Conservation (phyloP, 257 asterid genomes). For the Primulina eburnea region DNA sequence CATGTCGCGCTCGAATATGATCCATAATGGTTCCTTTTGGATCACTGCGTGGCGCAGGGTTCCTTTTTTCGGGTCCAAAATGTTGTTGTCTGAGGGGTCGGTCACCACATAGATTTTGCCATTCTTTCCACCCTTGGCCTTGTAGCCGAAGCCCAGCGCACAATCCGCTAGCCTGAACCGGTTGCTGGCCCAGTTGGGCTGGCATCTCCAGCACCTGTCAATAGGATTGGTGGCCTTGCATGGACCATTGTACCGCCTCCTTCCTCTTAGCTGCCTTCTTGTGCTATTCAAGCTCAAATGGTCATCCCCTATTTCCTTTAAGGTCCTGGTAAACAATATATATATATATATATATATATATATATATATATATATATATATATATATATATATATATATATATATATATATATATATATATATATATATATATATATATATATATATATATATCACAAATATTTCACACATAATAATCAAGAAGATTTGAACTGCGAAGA, state of each 20-base stretch:
- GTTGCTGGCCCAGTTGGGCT: constrained; percentile 55
- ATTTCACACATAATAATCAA: no score
- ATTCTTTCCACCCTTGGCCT: constrained; percentile 66
- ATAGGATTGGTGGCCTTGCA: constrained; percentile 74
- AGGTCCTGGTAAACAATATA: constrained; percentile 23
- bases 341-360: no score
- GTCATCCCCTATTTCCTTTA: constrained; percentile 26
- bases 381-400: no score
- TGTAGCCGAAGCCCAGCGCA: constrained; percentile 61
- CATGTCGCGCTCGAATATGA: constrained; percentile 57
- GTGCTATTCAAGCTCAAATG: constrained; percentile 27
- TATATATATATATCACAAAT: no score
- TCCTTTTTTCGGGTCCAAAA: constrained; percentile 60
- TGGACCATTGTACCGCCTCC: constrained; percentile 29
- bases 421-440: no score
- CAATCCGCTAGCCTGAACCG: constrained; percentile 72
- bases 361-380: no score
- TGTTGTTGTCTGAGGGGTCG: constrained; percentile 52
- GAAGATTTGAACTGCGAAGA: no score
- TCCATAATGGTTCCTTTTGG: constrained; percentile 74
- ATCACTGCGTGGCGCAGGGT: constrained; percentile 85
- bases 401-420: no score
- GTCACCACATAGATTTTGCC: constrained; percentile 57
- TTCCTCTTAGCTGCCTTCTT: constrained; percentile 45
- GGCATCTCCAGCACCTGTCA: constrained; percentile 87